Conservation (phyloP, 805 yeast genomes). For the Cyberlindnera mrakii region DNA sequence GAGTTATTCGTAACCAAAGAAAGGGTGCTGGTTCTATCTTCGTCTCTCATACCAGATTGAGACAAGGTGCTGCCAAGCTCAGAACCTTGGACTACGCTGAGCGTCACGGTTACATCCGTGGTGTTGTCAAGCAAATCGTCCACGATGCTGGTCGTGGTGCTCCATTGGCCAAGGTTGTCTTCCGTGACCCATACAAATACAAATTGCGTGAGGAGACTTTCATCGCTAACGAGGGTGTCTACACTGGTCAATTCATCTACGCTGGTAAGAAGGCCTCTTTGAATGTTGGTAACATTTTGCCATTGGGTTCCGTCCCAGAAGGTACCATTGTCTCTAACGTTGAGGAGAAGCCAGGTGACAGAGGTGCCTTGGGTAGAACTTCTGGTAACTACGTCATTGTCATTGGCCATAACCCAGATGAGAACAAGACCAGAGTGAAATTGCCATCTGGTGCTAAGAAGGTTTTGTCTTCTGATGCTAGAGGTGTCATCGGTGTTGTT, state of each 20-base stretch:
- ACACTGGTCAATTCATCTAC: constrained; percentile 98
- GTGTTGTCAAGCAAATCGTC: constrained; percentile 96
- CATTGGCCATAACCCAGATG: constrained; percentile 99
- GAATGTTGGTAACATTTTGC: constrained; percentile 95
- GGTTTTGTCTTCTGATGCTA: constrained; percentile 89
- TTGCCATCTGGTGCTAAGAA: constrained; percentile 99
- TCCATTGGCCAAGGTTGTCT: constrained; percentile 97
- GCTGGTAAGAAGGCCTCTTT: constrained; percentile 98
- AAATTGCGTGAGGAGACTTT: constrained; percentile 96
- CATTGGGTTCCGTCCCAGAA: constrained; percentile 96
- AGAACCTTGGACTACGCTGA: constrained; percentile 99
- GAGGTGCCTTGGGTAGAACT: constrained; percentile 99
- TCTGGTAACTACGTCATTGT: constrained; percentile 99
- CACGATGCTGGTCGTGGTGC: constrained; percentile 99
- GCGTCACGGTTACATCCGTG: constrained; percentile 99
- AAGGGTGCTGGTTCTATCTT: constrained; percentile 99
- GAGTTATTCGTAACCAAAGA: constrained; percentile 99
- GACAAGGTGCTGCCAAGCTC: constrained; percentile 99
- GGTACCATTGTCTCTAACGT: constrained; percentile 99
- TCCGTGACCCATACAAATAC: constrained; percentile 99
- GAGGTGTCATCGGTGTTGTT: constrained; percentile 99
- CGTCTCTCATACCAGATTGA: constrained; percentile 99
- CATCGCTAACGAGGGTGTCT: constrained; percentile 99
- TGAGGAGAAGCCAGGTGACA: constrained; percentile 98
- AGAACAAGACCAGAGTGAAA: constrained; percentile 98